Evolutionary conservation across 1,284 basidiomycete species (phyloP), one percentile per base, ranked within the genome.

Genomic region (Cryptococcus sp.): DNA sequence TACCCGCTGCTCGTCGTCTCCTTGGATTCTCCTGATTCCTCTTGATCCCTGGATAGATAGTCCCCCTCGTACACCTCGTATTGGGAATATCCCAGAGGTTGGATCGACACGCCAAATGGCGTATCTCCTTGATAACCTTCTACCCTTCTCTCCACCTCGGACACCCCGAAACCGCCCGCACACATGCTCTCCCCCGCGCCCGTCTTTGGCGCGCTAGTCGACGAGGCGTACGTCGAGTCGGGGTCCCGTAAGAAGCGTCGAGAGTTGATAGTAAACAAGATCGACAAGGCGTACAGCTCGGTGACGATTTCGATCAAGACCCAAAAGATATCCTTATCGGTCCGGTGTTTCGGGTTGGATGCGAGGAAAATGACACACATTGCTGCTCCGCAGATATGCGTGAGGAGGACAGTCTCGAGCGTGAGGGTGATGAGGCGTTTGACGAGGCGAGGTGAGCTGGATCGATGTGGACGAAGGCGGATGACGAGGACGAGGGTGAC

Each of bases 321-420:
- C 65, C 65, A 67, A 23, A 67, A 67, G 3, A 62, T 24, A 32
- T 59, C 50, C 24, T 52, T 54, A 25, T 57, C 48, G 14, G 65
- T 65, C 14, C 65, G 51, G 36, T 54, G 51, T 7, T 50, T 49
- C 9, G 60, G 48, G 4, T 62, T 60, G 7, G 57, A 57, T 11
- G 63, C 54, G 35, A 67, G 55, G 45, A 65, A 67, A 33, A 67
- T 58, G 24, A 67, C 52, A 43, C 60, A 62, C 63, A 67, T 65
- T 26, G 52, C 41, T 2, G 60, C 63, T 11, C 60, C 65, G 37
- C 58, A 57, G 11, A 64, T 32, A 31, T 67, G 65, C 3, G 65
- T 67, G 16, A 67, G 51, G 3, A 67, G 45, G 4, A 67, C 63
- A 0, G 65, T 67, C 36, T 67, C 65, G 26, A 67, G 57, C 0